Percentiles rank a stretch among this genome's conserved stretches.
Evolutionary conservation across 139 green algal species (phyloP).

Genomic region (Haematococcus sp.): DNA sequence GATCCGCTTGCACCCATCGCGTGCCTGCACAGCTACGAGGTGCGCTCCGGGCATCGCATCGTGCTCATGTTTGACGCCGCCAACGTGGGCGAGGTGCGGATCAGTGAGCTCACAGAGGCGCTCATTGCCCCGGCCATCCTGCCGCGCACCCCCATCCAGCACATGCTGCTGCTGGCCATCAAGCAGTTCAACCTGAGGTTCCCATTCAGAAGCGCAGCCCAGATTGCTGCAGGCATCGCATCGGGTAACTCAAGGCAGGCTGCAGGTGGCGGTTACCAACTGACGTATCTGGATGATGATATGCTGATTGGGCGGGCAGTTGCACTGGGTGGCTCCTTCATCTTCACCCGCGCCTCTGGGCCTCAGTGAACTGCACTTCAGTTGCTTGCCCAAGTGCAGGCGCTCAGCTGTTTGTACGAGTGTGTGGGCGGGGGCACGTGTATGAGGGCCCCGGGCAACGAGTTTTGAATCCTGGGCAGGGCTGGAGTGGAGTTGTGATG

Average conservation of each 20-base stretch:
- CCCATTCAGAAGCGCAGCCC: constrained; percentile 41
- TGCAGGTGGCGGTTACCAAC: constrained; percentile 18
- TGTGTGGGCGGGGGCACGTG: too few relatives aligned
- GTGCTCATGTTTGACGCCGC: constrained; percentile 46
- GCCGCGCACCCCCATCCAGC: constrained; percentile 41
- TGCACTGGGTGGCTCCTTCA: constrained; percentile 35
- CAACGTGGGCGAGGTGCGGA: constrained; percentile 20
- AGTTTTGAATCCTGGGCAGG: too few relatives aligned
- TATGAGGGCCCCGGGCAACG: too few relatives aligned
- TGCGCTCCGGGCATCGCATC: constrained; percentile 45
- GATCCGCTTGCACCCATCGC: background rate
- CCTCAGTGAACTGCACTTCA: too few relatives aligned
- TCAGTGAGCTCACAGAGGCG: constrained; percentile 34
- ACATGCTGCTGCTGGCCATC: constrained; percentile 47
- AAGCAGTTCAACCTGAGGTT: constrained; percentile 38
- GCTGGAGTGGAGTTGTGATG: too few relatives aligned
- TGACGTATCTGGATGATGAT: constrained; percentile 57
- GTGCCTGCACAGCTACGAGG: constrained; percentile 35
- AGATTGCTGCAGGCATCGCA: constrained; percentile 19
- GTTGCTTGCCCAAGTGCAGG: too few relatives aligned
- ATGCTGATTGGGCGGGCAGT: constrained; percentile 55
- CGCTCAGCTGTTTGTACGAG: too few relatives aligned
- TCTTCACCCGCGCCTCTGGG: constrained; percentile 21
- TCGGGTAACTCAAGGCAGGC: background rate
- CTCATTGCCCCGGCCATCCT: constrained; percentile 52